Conservation (phyloP, 129 eudicot genomes). For the Chrysanthemum makinoi region DNA sequence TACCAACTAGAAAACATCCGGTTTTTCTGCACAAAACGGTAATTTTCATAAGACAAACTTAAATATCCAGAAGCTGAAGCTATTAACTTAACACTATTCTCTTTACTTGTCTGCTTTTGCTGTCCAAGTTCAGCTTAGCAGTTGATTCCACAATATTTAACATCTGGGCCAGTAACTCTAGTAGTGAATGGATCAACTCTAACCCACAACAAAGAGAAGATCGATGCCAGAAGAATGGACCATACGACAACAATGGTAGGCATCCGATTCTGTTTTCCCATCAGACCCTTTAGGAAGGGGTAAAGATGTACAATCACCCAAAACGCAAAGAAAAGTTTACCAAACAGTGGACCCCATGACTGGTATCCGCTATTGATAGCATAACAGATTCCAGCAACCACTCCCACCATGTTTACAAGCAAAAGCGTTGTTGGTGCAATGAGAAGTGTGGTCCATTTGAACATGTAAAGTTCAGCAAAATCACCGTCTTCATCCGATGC, state of each 20-base stretch:
- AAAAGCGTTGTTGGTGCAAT: slow-evolving; percentile 88
- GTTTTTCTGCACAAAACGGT: no score
- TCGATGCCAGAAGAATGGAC: slow-evolving; percentile 86
- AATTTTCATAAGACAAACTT: no score
- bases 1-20: no score
- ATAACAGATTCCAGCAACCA: slow-evolving; percentile 78
- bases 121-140: slow-evolving; percentile 33
- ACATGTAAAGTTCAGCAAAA: slow-evolving; percentile 72
- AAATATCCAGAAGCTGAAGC: no score
- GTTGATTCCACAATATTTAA: slow-evolving; percentile 71
- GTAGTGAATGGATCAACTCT: slow-evolving; percentile 77
- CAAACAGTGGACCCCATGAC: slow-evolving; percentile 89
- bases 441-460: slow-evolving; percentile 88
- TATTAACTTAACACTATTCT: no score
- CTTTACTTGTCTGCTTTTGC: no score
- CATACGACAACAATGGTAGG: slow-evolving; percentile 84
- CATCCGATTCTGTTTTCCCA: slow-evolving; percentile 90
- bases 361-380: slow-evolving; percentile 88
- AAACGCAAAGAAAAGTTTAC: slow-evolving; percentile 76
- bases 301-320: slow-evolving; percentile 96
- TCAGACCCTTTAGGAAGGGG: slow-evolving; percentile 89
- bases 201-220: slow-evolving; percentile 85
- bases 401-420: slow-evolving; percentile 73
- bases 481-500: slow-evolving; percentile 91
- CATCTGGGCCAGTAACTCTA: slow-evolving; percentile 70